Evolutionary conservation across 768 basidiomycete species (phyloP), one percentile per base, ranked within the genome.

Genomic region (Suillus paluster): DNA sequence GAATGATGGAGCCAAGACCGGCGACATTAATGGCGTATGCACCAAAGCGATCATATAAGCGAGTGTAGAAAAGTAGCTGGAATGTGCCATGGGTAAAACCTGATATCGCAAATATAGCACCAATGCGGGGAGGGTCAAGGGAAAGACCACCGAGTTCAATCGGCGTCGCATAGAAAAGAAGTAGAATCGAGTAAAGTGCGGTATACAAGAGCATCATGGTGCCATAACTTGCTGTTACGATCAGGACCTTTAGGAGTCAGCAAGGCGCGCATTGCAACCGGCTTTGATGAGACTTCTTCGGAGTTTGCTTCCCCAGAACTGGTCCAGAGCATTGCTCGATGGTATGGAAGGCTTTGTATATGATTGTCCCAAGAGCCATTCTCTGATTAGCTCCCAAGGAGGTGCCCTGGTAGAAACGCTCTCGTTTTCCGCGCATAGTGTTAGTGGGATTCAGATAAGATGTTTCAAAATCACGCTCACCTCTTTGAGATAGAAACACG

Each of bases 121-220:
- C 78, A 27, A 79, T 80, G 17, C 62, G 27, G 2, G 71, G 66
- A 45, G 78, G 71, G 12, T 65, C 65, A 2, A 73, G 66, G 46
- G 45, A 36, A 27, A 74, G 68, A 33, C 71, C 74, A 48, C 75
- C 74, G 30, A 76, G 57, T 59, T 66, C 69, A 5, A 77, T 66
- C 1, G 76, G 70, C 33, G 71, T 69, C 41, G 73, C 66, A 15
- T 71, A 73, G 62, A 74, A 78, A 36, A 78, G 60, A 1, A 78
- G 77, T 17, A 68, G 34, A 9, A 80, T 48, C 5, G 87, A 82
- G 44, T 83, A 83, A 66, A 83, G 84, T 10, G 85, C 72, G 48
- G 91, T 89, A 60, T 91, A 89, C 52, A 88, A 73, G 14, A 91
- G 77, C 5, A 89, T 82, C 30, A 89, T 79, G 34, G 75, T 72